Evolutionary conservation across 2,329 filamentous ascomycete species (phyloP), one percentile per base, ranked within the genome.

Genomic region (Cladosporium oxysporum): DNA sequence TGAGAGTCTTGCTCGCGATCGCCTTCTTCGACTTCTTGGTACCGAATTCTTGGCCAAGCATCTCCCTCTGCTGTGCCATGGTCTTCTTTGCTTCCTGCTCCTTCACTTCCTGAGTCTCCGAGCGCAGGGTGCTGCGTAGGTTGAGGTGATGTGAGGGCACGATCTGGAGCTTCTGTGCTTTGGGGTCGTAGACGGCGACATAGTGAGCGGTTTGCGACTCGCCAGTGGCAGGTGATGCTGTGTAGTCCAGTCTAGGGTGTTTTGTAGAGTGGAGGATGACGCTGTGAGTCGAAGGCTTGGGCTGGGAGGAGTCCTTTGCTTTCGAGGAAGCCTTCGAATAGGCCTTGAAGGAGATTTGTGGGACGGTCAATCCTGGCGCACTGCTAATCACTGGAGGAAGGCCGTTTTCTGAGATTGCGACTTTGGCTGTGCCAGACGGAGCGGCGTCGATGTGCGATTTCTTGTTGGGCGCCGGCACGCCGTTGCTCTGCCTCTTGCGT

Each of bases 11-110:
- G 65, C 88, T 85, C 31, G 84, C 83, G 71, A 95, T 87, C 1
- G 87, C 90, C 80, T 93, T 94, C 83, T 89, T 90, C 26, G 91
- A 90, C 79, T 93, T 94, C 81, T 91, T 93, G 29, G 91, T 94
- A 76, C 92, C 92, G 73, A 96, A 96, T 35, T 90, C 88, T 72
- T 91, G 85, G 49, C 90, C 91, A 14, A 96, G 87, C 2, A 89
- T 86, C 71, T 88, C 89, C 71, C 86, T 87, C 74, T 86, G 85
- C 31, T 89, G 85, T 72, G 84, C 80, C 73, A 84, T 85, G n/a
- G 71, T 74, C 28, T 70, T 69, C 21, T 69, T 67, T 16, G 57
- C 53, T 70, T 78, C 65, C 65, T 72, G 66, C 71, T 75, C 65
- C 41, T 71, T 73, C 58, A 80, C 74, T 66, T 82, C 79, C 50